Base-by-base conservation (phyloP, 2,329 filamentous ascomycete species). In the Alternaria incomplexa region DNA sequence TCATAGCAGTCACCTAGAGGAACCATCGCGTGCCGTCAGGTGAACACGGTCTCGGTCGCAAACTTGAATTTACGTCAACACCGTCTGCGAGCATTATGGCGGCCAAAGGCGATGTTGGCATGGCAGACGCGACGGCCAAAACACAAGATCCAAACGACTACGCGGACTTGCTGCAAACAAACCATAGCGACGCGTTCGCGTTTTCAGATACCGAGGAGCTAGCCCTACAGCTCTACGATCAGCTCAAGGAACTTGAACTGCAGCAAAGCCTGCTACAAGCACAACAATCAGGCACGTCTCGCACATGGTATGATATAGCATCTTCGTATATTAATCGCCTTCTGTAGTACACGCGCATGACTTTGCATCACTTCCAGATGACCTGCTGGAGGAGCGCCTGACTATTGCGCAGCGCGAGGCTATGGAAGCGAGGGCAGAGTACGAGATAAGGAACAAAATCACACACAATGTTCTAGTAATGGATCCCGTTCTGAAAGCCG, bases 401-500 rank as follows among this genome's bases (percentile, higher is more conserved):
- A 81, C 78, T 61, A 71, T 75, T 56, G 88, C 89, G 7, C 88
- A 93, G 77, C 84, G 85, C 57, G 88, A 89, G 54, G 85, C 92
- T 22, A 83, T 95, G 28, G 87, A 93, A 69, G 88, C 91, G 25
- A 89, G 89, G 73, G 89, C 91, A 58, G 85, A 85, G 61, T 92
- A 92, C 78, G 85, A 88, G 44, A 83, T 95, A 59, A 88, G 88
- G 66, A 90, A 90, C 76, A 88, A 88, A 64, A 89, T 92, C 22
- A 84, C 90, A 22, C 88, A 91, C 64, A 88, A 86, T 50, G 88
- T 92, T 56, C 80, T 96, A 68, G 88, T 88, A 69, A 89, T 89
- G 60, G 90, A 93, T 71, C 92, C 93, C 8, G 89, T 92, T 44
- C 82, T 96, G 61, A 92, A 91, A 73, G 90, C 93, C 7, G 88